Evolutionary conservation across 2,329 filamentous ascomycete species (phyloP).

Genomic region (Cordyceps cateniannulata): DNA sequence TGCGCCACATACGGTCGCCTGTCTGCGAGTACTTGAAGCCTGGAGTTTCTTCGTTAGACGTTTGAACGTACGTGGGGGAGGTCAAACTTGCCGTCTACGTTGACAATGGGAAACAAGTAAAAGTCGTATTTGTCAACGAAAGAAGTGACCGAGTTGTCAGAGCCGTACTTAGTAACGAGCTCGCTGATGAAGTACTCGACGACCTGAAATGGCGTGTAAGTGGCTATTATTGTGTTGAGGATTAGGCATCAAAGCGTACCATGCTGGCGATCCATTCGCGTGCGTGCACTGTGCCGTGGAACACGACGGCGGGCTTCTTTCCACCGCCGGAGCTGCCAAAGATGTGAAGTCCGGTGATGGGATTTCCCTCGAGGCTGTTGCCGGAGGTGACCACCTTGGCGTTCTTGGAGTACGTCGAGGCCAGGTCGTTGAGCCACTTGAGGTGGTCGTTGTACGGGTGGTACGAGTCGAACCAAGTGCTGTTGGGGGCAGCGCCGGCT

Average conservation of each 20-base stretch:
- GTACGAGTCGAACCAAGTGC: conserved; percentile 47
- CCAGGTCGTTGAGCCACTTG: conserved; percentile 39
- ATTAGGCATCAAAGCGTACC: conserved; percentile 22
- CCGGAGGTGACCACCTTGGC: conserved; percentile 45
- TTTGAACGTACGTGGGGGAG: background rate
- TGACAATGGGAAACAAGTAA: conserved; percentile 57
- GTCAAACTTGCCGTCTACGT: conserved; percentile 46
- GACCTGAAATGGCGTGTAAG: conserved; percentile 20
- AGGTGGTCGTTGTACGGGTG: conserved; percentile 46
- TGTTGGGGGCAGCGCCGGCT: conserved; percentile 20
- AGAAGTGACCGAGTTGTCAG: conserved; percentile 29
- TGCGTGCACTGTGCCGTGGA: conserved; percentile 53
- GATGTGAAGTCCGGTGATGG: conserved; percentile 57
- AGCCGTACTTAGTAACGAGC: conserved; percentile 40
- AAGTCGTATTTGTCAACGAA: conserved; percentile 59
- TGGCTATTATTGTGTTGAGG: background rate
- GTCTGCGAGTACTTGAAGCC: conserved; percentile 55
- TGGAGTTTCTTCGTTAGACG: conserved; percentile 18
- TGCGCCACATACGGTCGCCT: conserved; percentile 53
- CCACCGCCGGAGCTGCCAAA: conserved; percentile 40
- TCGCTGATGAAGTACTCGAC: conserved; percentile 47
- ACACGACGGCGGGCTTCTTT: conserved; percentile 43
- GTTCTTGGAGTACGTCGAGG: conserved; percentile 34
- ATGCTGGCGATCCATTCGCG: conserved; percentile 55
- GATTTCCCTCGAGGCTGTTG: conserved; percentile 37